A percentile compares a stretch with the other conserved stretches of the same genome.
phyloP scores from a whole-genome alignment of 495 filamentous ascomycete species.

The Penicillium mononematosum region DNA sequence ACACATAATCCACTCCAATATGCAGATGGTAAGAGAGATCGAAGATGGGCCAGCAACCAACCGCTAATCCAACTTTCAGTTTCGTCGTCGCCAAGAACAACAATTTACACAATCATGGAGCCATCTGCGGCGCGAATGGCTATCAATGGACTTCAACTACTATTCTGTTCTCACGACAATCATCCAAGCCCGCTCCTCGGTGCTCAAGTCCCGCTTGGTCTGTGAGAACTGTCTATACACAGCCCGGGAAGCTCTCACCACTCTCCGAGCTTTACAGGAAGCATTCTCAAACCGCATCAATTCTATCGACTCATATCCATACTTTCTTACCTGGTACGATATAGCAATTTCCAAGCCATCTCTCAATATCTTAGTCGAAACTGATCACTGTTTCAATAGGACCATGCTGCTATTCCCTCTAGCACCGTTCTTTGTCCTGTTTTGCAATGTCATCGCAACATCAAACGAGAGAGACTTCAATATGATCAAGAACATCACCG shows the following conservation, averaged over 20 bases:
- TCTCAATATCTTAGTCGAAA: neutral
- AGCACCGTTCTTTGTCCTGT: constrained; percentile 35
- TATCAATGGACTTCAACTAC: constrained; percentile 35
- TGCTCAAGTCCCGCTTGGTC: constrained; percentile 24
- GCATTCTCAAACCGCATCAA: constrained; percentile 18
- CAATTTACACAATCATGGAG: constrained; percentile 20
- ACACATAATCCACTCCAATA: constrained; percentile 21
- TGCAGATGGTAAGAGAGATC: constrained; percentile 20
- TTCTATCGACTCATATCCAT: constrained; percentile 28
- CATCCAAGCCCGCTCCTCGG: constrained; percentile 26
- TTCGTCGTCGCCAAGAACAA: constrained; percentile 23
- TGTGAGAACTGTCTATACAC: constrained; percentile 32
- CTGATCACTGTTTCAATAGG: constrained; percentile 15
- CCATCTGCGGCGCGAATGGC: constrained; percentile 26
- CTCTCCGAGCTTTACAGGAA: constrained; percentile 26
- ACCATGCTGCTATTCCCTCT: constrained; percentile 34
- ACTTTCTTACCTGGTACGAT: constrained; percentile 33
- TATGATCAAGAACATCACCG: constrained; percentile 31
- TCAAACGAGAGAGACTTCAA: constrained; percentile 31
- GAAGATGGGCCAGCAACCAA: neutral
- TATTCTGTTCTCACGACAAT: constrained; percentile 29
- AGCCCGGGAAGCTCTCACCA: constrained; percentile 27
- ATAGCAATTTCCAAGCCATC: neutral
- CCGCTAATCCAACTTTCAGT: constrained; percentile 9
- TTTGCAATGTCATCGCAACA: constrained; percentile 36